Conservation (phyloP, 2,329 filamentous ascomycete genomes). For the Alternaria longipes region DNA sequence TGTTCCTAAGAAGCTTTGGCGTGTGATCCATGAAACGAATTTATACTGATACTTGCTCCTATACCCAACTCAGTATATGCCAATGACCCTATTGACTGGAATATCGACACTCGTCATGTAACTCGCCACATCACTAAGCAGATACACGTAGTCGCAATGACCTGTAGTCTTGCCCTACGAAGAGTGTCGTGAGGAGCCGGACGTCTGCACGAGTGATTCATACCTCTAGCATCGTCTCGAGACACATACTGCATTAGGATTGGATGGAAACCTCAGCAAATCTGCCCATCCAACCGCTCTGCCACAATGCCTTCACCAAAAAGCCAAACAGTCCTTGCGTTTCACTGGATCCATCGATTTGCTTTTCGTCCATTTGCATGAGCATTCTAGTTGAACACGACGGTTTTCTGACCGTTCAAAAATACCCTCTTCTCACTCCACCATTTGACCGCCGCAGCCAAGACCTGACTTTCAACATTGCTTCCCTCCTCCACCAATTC, state of each 20-base stretch:
- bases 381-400: constrained; percentile 69
- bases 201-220: constrained; percentile 22
- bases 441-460: constrained; percentile 85
- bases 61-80: no score
- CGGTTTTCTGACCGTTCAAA: constrained; percentile 80
- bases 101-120: no score
- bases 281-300: background rate
- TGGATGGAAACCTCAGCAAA: background rate
- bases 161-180: constrained; percentile 8
- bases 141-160: background rate
- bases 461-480: constrained; percentile 83
- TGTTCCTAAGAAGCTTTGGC: no score
- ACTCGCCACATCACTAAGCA: no score
- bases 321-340: background rate
- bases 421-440: constrained; percentile 81
- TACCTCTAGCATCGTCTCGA: constrained; percentile 19
- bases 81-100: no score
- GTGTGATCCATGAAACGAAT: background rate
- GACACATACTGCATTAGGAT: constrained; percentile 11
- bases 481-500: constrained; percentile 81
- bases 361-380: background rate
- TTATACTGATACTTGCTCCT: background rate
- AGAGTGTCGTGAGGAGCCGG: constrained; percentile 25
- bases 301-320: background rate
- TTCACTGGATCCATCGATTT: background rate